These are phyloP conservation scores for Nicotiana sylvestris DNA, from an alignment of 257 asterid genomes.

Conservation along the genomic window DNA sequence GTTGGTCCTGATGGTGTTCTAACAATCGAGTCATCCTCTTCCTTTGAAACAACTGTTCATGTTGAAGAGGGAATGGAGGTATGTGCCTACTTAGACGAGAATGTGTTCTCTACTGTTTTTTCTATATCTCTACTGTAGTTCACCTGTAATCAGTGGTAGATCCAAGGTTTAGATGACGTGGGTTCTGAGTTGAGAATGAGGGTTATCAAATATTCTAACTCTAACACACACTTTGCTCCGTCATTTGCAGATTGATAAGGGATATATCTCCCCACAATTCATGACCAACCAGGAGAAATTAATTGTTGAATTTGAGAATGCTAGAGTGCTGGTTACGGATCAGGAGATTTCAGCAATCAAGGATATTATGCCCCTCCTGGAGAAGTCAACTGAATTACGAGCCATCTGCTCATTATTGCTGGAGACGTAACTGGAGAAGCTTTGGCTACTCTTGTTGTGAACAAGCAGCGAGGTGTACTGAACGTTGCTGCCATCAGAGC, in stretches of 20 bases:
- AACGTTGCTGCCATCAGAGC: slow-evolving; percentile 98
- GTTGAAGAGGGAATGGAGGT: slow-evolving; percentile 99
- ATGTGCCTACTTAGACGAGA: slow-evolving; percentile 6
- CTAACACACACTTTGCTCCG: not conserved
- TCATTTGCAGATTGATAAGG: slow-evolving; percentile 71
- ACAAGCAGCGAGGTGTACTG: slow-evolving; percentile 85
- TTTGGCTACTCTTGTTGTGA: slow-evolving; percentile 92
- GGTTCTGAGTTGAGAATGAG: not conserved
- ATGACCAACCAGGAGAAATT: slow-evolving; percentile 93
- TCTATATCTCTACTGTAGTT: not conserved
- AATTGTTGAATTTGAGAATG: slow-evolving; percentile 83
- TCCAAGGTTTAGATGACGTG: not conserved
- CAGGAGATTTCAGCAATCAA: slow-evolving; percentile 85
- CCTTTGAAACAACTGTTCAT: slow-evolving; percentile 90
- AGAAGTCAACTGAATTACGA: slow-evolving; percentile 80
- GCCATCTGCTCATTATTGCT: slow-evolving; percentile 82
- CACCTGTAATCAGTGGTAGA: not conserved
- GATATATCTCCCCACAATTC: slow-evolving; percentile 90
- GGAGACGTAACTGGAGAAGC: slow-evolving; percentile 97
- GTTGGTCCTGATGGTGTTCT: slow-evolving; percentile 99
- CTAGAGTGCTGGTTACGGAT: slow-evolving; percentile 74
- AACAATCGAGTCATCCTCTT: slow-evolving; percentile 93
- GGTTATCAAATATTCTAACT: not conserved
- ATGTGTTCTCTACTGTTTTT: not conserved
- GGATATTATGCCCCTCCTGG: slow-evolving; percentile 85